Evolutionary conservation across 495 filamentous ascomycete species (phyloP), one percentile per base, ranked within the genome.

Genomic region (Podospora fimiseda): DNA sequence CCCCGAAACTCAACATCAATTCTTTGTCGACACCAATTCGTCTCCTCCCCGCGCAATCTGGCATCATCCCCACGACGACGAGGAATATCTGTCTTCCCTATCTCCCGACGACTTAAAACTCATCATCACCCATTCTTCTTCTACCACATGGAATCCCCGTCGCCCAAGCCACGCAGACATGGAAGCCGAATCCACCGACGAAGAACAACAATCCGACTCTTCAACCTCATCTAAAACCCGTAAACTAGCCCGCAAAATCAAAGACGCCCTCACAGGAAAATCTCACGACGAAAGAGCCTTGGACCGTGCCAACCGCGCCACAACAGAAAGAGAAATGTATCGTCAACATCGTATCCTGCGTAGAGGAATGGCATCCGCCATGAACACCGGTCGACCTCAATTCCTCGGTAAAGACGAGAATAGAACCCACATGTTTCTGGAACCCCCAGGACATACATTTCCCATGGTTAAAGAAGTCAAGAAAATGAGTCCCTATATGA

Each of bases 21-120:
- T 67, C 62, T 67, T 67, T 36, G 64, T 67, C 52, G 64, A 67
- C 53, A 63, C 62, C 30, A 48, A 15, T 14, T 37, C 57, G 19
- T n/a, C 43, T 18, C 62, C 64, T 1, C 43, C 54, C 0, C 57
- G 64, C 24, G 60, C 64, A 37, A 67, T 65, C 51, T 67, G 64
- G 64, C 52, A 58, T 38, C 64, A 11, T 11, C 64, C 64, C 2
- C 58, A 63, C 56, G 64, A 67, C 48, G 64, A 67, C 48, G 60
- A 60, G 0, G 8, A 3, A 13, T 67, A 48, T 43, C 52, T 67
- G 19, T 8, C 20, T 46, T 49, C 57, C 0, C 57, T 67, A 0
- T 13, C 59, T 0, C 41, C 50, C 0, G 4, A 36, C 5, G 57
- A 62, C 27, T 11, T 5, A 11, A 11, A 5, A 33, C 5, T 11